Conservation (phyloP, 352 stramenopile species). For the Plasmopara halstedii region DNA sequence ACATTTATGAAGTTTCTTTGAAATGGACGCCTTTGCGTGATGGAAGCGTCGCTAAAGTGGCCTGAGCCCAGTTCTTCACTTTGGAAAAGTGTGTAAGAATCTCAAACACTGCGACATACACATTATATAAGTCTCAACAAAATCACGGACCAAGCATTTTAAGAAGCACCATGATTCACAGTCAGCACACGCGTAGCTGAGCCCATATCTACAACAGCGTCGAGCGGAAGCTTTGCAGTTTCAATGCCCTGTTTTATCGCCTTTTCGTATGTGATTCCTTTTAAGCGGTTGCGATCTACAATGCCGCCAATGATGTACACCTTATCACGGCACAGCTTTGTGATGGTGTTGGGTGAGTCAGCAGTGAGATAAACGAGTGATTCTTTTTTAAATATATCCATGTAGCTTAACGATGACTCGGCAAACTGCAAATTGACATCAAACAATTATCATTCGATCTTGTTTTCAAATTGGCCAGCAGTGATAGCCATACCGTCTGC, state of each 20-base stretch:
- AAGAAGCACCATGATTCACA: slow-evolving; percentile 79
- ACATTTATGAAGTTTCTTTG: slow-evolving; percentile 26
- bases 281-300: slow-evolving; percentile 96
- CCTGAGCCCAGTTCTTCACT: slow-evolving; percentile 67
- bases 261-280: slow-evolving; percentile 88
- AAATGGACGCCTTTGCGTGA: slow-evolving; percentile 57
- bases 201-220: slow-evolving; percentile 72
- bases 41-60: slow-evolving; percentile 57
- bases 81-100: slow-evolving; percentile 68
- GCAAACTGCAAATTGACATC: slow-evolving; percentile 36
- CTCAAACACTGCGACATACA: slow-evolving; percentile 51
- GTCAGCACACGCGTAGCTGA: slow-evolving; percentile 70
- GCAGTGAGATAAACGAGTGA: slow-evolving; percentile 93
- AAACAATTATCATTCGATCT: not conserved
- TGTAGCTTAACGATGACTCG: slow-evolving; percentile 47
- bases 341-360: slow-evolving; percentile 90
- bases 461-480: not conserved
- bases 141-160: not conserved
- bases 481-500: slow-evolving; percentile 33
- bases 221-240: slow-evolving; percentile 89
- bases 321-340: slow-evolving; percentile 79
- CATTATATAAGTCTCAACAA: not conserved
- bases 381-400: slow-evolving; percentile 70
- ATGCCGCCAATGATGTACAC: slow-evolving; percentile 97
- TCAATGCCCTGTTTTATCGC: slow-evolving; percentile 84